Base-by-base conservation (phyloP, 345 rosid species). In the Durio zibethinus region DNA sequence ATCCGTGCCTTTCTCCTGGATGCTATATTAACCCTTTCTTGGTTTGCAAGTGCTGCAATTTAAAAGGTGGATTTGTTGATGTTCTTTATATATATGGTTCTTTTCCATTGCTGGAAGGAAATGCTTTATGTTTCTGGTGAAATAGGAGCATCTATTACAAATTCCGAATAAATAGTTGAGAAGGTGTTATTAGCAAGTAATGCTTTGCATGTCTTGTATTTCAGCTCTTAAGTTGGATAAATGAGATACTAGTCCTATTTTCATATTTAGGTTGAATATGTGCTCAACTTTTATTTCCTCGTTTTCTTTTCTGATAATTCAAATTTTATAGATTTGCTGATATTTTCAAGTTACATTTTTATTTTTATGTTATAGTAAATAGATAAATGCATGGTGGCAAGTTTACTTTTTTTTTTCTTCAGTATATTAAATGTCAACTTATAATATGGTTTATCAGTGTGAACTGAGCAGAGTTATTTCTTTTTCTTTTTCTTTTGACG, bases 401-500 rank as follows among this genome's bases (percentile, higher is more conserved):
- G 20, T 1, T 50, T 9, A 10, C 48, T 33, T 62, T 16, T 29
- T 18, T 31, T 71, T 35, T 35, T 8, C 68, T 71, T 27, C 7
- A 0, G 60, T 42, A 16, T 27, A 29, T 66, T 71, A 29, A 20
- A 47, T 48, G 43, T 20, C 8, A 57, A 3, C 52, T 61, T 36
- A 18, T 11, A 10, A 47, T 23, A 43, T 25, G 12, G 33, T 63
- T 80, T 82, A 25, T 68, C 31, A 23, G 76, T 74, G 53, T 7
- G 20, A 61, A 23, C 5, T 66, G 47, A 73, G 75, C 82, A 57
- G 47, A 52, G 40, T 79, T 20, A 2, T 65, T 11, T 76, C 36
- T 11, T 77, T 42, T 76, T 43, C 14, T 77, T 43, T 74, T 53
- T 81, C 25, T 52, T 15, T 78, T 75, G 52, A 29, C 47, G 62